Base-by-base conservation (phyloP, 1,139 yeast genomes). In the Pichia sp. region DNA sequence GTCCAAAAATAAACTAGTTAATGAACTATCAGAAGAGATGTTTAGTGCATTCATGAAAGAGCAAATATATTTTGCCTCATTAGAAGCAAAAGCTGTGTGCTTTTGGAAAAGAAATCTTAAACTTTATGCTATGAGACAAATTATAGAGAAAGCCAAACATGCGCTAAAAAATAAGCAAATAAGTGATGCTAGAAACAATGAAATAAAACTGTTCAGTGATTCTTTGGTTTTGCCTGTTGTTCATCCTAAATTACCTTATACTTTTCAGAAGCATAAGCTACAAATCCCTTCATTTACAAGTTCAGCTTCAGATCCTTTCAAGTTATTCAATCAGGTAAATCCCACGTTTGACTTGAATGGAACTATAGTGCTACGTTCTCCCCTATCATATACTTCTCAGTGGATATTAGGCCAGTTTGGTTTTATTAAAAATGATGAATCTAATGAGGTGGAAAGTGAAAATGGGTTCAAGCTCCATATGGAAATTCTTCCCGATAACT, bases 11-110 rank as follows among this genome's bases (percentile, higher is more conserved):
- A 53, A 61, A 4, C 59, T 77, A 0, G 67, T 84, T 59, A 71
- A 0, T 69, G 48, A 42, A 24, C 33, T 84, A 16, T 64, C 84
- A 1, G 64, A 67, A 1, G 85, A 82, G 45, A 67, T 87, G 1
- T 85, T 75, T 58, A 66, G 70, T 12, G 87, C 90, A 0, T 84
- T 87, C 62, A 62, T 87, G 49, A 75, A 78, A 43, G 92, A 87
- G 60, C 70, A 77, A 42, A 64, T 80, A 0, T 79, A 75, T 59
- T 68, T 79, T 40, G 67, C 73, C 2, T 64, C 74, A 0, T 63
- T 78, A 46, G 77, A 79, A 42, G 63, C 75, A 0, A 42, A 61
- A 29, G 58, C 75, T 57, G 47, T 68, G 59, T 10, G 65, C 59
- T 55, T 69, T 54, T 34, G 68, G 52, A 30, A 67, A 4, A 31